Conservation (phyloP, 2,329 filamentous ascomycete species). For the Mollisiaceae sp. region DNA sequence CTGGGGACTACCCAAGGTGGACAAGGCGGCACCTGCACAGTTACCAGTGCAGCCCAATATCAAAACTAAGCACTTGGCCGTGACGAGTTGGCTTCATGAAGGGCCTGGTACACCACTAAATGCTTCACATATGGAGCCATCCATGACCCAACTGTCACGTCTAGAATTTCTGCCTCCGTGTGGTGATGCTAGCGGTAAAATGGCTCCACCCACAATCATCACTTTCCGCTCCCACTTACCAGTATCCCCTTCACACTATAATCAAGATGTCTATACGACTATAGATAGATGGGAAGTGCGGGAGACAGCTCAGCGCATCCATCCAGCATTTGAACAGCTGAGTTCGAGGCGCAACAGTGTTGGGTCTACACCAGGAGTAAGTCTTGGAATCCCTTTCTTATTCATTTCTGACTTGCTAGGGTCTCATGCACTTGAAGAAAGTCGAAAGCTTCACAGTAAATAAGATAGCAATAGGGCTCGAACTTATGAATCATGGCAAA, state of each 20-base stretch:
- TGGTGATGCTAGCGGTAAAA: constrained; percentile 53
- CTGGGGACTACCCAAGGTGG: constrained; percentile 70
- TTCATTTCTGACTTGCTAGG: constrained; percentile 40
- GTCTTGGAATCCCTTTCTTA: constrained; percentile 5
- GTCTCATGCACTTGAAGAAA: constrained; percentile 60
- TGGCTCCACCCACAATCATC: constrained; percentile 64
- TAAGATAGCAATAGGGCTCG: constrained; percentile 72
- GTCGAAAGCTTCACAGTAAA: constrained; percentile 70
- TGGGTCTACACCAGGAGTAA: constrained; percentile 36
- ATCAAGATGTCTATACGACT: constrained; percentile 71
- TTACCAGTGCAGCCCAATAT: constrained; percentile 58
- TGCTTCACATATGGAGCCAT: constrained; percentile 52
- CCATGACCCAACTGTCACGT: constrained; percentile 70
- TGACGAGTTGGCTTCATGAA: constrained; percentile 56
- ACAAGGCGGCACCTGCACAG: constrained; percentile 55
- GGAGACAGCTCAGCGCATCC: constrained; percentile 68
- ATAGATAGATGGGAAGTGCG: constrained; percentile 83
- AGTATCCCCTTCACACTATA: constrained; percentile 58
- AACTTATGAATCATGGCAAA: constrained; percentile 72
- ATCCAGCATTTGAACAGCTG: constrained; percentile 79
- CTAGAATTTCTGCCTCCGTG: constrained; percentile 74
- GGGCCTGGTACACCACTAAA: constrained; percentile 35
- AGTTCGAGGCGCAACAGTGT: constrained; percentile 65
- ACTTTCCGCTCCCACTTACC: constrained; percentile 72
- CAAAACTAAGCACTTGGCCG: constrained; percentile 60